These are phyloP conservation scores for Serendipita sp. DNA, from an alignment of 768 basidiomycete species.

Conservation along the genomic window DNA sequence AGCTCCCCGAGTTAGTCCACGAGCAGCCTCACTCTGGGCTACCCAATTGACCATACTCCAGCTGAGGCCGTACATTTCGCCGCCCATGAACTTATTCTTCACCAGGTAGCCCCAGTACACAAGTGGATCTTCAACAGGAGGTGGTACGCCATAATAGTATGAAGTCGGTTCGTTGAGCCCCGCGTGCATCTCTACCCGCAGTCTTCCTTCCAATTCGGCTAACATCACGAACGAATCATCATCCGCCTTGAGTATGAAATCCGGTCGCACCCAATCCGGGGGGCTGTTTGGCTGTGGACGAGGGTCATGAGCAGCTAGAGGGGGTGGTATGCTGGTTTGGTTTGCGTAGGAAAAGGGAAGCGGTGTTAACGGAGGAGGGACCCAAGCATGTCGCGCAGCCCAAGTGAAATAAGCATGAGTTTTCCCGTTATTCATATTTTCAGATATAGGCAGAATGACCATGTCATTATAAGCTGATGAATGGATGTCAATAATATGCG, in stretches of 20 bases:
- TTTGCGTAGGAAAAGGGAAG: conserved; percentile 52
- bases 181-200: conserved; percentile 57
- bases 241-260: conserved; percentile 86
- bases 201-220: conserved; percentile 78
- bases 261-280: conserved; percentile 65
- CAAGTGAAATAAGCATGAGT: conserved; percentile 83
- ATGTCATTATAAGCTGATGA: conserved; percentile 67
- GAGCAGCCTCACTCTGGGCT: conserved; percentile 53
- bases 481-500: conserved; percentile 4
- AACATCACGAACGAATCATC: conserved; percentile 94
- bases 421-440: conserved; percentile 97
- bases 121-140: conserved; percentile 37
- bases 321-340: conserved; percentile 35
- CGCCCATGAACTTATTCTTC: conserved; percentile 87
- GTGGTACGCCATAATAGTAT: not conserved
- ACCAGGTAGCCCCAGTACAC: conserved; percentile 85
- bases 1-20: conserved; percentile 52
- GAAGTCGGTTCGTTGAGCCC: conserved; percentile 15
- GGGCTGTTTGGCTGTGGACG: conserved; percentile 30
- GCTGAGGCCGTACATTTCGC: conserved; percentile 80
- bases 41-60: conserved; percentile 81
- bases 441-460: conserved; percentile 60
- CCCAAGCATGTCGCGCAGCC: conserved; percentile 82
- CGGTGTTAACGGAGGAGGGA: conserved; percentile 42
- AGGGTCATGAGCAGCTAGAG: conserved; percentile 61